Conservation (phyloP, 345 rosid genomes). For the Sisymbrium altissimum region DNA sequence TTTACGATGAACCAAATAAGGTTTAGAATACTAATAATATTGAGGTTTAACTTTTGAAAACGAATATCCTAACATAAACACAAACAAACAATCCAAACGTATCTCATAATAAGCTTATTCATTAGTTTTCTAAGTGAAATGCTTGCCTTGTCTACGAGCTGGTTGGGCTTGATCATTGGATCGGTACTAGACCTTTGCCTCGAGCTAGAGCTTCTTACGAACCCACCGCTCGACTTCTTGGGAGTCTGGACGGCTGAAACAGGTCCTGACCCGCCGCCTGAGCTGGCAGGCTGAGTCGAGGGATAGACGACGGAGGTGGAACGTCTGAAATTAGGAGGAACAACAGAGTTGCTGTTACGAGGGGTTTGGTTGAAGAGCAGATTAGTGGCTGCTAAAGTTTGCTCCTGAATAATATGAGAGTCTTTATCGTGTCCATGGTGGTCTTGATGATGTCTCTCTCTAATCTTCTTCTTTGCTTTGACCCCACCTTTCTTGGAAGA, state of each 20-base stretch:
- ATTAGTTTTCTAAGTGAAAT: neutral
- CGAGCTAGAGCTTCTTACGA: slow-evolving; percentile 73
- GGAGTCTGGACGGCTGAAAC: slow-evolving; percentile 49
- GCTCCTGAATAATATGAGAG: slow-evolving; percentile 54
- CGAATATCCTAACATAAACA: neutral
- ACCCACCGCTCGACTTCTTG: slow-evolving; percentile 45
- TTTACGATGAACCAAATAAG: neutral
- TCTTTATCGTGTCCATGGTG: slow-evolving; percentile 40
- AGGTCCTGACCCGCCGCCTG: slow-evolving; percentile 13
- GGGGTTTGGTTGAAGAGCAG: slow-evolving; percentile 64
- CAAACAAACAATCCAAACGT: neutral
- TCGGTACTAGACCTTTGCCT: slow-evolving; percentile 83
- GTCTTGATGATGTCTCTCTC: slow-evolving; percentile 37
- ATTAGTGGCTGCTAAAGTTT: slow-evolving; percentile 74
- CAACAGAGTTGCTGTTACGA: slow-evolving; percentile 42
- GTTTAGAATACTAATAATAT: neutral
- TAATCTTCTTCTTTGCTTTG: slow-evolving; percentile 33
- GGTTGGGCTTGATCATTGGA: slow-evolving; percentile 79
- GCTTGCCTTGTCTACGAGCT: slow-evolving; percentile 79
- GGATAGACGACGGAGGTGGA: slow-evolving; percentile 72
- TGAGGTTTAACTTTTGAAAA: neutral
- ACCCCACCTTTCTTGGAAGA: slow-evolving; percentile 31
- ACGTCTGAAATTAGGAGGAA: slow-evolving; percentile 60
- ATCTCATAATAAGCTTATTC: neutral
- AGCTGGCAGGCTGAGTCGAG: slow-evolving; percentile 14